Base-by-base conservation (phyloP, 2,329 filamentous ascomycete genomes). In the Ophiostoma fasciatum region DNA sequence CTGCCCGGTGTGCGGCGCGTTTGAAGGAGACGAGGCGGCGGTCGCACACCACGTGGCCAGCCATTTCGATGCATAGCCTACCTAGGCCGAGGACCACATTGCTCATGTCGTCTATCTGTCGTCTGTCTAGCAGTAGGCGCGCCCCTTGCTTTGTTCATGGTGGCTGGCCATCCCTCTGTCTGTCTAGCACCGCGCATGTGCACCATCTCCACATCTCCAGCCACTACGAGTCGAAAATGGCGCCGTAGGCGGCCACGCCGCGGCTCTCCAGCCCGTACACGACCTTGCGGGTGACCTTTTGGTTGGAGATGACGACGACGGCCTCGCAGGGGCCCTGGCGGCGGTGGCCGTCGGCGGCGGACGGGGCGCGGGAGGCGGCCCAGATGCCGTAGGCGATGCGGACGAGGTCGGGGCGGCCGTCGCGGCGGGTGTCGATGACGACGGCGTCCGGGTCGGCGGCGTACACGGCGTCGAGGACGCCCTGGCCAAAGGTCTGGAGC, bases 11-110 rank as follows among this genome's bases (percentile, higher is more conserved):
- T 83, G 78, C 49, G 63, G 63, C 4, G 55, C 49, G 0, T 83
- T 82, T 51, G 65, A 77, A 45, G 78, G 78, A 2, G 78, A 83
- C 45, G 77, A 78, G 46, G 58, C 60, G 1, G 78, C 78, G 8
- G 74, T 83, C 9, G 69, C 70, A 9, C 65, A 77, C 52, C 78
- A 83, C 47, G 74, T 82, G 40, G 68, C 71, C 19, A 51, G 48
- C 4, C 73, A 78, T 49, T 74, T 78, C 36, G 58, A 61, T 14
- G 46, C 46, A 18, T 49, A 43, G 23, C 9, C 5, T n/a, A n/a
- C n/a, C n/a, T n/a, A n/a, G n/a, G n/a, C n/a, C n/a, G n/a, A n/a
- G n/a, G n/a, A n/a, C n/a, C n/a, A n/a, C n/a, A n/a, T n/a, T n/a
- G n/a, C n/a, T n/a, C n/a, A n/a, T n/a, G n/a, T n/a, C n/a, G n/a